phyloP scores from a whole-genome alignment of 2,329 filamentous ascomycete genomes.

The Aurifilum marmelostoma region DNA sequence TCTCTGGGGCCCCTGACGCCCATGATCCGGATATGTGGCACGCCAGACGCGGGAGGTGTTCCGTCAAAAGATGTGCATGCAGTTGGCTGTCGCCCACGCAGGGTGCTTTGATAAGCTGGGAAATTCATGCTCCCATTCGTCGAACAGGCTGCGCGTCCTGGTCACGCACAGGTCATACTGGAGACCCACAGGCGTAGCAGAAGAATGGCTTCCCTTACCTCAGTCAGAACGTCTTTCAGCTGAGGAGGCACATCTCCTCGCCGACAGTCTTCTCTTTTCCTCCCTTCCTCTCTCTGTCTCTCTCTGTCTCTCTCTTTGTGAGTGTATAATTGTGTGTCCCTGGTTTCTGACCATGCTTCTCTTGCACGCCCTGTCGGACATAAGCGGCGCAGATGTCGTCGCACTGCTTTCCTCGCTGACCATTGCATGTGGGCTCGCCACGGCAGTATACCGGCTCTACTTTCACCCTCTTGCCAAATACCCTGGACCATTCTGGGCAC shows the following conservation, averaged over 20 bases:
- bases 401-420: conserved; percentile 9
- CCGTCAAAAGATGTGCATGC: not conserved
- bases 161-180: not conserved
- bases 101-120: not conserved
- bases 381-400: not conserved
- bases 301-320: too few species aligned
- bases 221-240: not conserved
- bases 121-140: not conserved
- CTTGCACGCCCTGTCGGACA: too few species aligned
- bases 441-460: conserved; percentile 21
- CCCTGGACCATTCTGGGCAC: conserved; percentile 25
- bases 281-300: not conserved
- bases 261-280: not conserved
- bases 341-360: conserved; percentile 1
- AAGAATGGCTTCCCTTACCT: not conserved
- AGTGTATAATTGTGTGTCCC: not conserved
- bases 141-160: not conserved
- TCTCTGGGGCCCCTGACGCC: not conserved
- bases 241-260: not conserved
- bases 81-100: not conserved
- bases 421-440: conserved; percentile 15
- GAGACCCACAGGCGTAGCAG: not conserved
- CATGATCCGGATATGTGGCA: not conserved
- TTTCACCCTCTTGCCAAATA: conserved; percentile 25
- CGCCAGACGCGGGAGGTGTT: not conserved